Conservation (phyloP, 1,284 basidiomycete genomes). For the Jaminaea rosea region DNA sequence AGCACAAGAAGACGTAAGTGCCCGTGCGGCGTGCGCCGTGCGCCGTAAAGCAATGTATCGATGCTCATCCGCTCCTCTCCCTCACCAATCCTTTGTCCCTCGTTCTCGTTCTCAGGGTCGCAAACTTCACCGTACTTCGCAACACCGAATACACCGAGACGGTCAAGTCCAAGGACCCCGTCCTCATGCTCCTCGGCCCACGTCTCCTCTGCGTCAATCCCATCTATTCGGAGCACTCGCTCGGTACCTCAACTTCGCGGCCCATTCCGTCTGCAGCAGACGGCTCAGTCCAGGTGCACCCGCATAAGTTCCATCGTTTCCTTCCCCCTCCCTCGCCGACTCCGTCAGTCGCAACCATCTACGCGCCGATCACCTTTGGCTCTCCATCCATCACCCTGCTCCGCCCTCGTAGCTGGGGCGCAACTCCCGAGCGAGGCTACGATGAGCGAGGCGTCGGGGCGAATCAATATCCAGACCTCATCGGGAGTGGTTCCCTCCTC, state of each 20-base stretch:
- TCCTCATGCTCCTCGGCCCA: constrained; percentile 81
- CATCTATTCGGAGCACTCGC: constrained; percentile 79
- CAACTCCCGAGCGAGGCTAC: constrained; percentile 33
- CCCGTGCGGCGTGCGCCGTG: no score
- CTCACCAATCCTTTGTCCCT: no score
- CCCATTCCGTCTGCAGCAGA: background rate
- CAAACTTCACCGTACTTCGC: constrained; percentile 85
- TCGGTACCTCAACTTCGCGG: constrained; percentile 5
- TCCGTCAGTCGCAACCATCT: constrained; percentile 65
- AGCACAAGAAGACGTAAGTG: constrained; percentile 96
- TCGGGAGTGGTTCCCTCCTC: constrained; percentile 80
- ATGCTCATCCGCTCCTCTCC: no score
- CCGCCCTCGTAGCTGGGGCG: constrained; percentile 13
- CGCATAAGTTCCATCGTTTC: constrained; percentile 90
- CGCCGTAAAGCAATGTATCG: no score
- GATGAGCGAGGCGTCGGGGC: constrained; percentile 37
- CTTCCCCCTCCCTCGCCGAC: constrained; percentile 63
- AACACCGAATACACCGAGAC: constrained; percentile 89
- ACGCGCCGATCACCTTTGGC: constrained; percentile 82
- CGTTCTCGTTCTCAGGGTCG: no score
- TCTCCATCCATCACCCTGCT: constrained; percentile 46
- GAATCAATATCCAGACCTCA: constrained; percentile 56
- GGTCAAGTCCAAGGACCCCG: constrained; percentile 83
- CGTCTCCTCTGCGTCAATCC: constrained; percentile 75
- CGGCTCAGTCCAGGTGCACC: background rate